Evolutionary conservation across 2,329 filamentous ascomycete species (phyloP), one percentile per base, ranked within the genome.

Genomic region (Tolypocladium paradoxum): DNA sequence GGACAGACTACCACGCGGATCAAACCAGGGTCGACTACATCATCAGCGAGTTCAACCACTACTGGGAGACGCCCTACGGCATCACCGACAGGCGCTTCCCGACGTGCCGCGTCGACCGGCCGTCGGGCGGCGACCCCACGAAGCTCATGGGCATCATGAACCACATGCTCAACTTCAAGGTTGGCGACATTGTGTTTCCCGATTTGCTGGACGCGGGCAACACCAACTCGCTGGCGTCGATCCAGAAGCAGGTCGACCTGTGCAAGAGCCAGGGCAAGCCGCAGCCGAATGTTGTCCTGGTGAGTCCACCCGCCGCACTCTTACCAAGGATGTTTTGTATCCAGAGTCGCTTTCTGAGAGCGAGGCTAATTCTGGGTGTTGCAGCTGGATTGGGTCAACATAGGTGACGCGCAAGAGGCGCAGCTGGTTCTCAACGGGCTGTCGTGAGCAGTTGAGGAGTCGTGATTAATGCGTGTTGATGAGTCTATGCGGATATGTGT

Each of bases 31-130:
- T 81, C n/a, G 72, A 79, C 29, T 87, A 84, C 62, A 80, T 88
- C 52, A 72, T 86, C 53, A 73, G 79, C 63, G 77, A 87, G 63
- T 87, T 83, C 62, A 68, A 71, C 27, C 82, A 82, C 67, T 78
- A 85, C 58, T 90, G 86, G 72, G 88, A 92, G 65, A 92, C 86
- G 46, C 75, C 79, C 0, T 91, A 78, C 68, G 82, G 87, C 57
- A 81, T 83, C 56, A 79, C 76, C 1, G 70, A 78, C 49, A 68
- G 76, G 0, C 72, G 71, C 18, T 84, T 87, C 62, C 82, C 82
- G 62, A 78, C 77, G 43, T 92, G 88, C 69, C 71, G 71, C 12
- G 74, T 88, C 3, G 76, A 87, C 62, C 77, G 87, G 8, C 88
- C 88, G 0, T 50, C 64, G 0, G 66, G 65, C 0, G 70, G 67